Base-by-base conservation (phyloP, 495 filamentous ascomycete genomes). In the Extremus antarcticus region DNA sequence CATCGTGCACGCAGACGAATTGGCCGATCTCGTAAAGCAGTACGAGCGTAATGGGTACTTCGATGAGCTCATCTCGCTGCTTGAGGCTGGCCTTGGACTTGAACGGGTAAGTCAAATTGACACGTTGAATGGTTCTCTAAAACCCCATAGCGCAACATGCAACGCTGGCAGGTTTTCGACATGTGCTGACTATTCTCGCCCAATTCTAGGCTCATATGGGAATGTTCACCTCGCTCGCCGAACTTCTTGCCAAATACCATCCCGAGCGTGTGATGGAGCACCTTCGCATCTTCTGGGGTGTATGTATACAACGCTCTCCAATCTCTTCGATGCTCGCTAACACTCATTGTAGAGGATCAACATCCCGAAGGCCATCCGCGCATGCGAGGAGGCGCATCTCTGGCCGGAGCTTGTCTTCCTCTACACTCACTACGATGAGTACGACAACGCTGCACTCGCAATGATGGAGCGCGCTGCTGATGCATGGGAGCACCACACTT, bases 391-490 rank as follows among this genome's bases (percentile, higher is more conserved):
- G 53, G 90, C 91, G 43, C 90, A 91, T 67, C 77, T 97, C 21
- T 99, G 94, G 94, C 92, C 92, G 10, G 94, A 97, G 72, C 74
- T 99, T 55, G 88, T 99, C 58, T 99, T 99, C 85, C 76, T 96
- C 61, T 99, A 99, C 75, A 90, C 87, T 73, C 94, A 99, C 73
- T 97, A 97, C 66, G 94, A 99, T 61, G 94, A 99, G 68, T 97
- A 87, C 75, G 94, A 99, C 73, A 99, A 99, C 67, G 92, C 94
- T 23, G 92, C 92, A 21, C 78, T 99, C 54, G 90, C 94, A 32
- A 96, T 99, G 79, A 99, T 99, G 89, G 94, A 99, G 78, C 88
- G 92, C 62, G 87, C 94, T 35, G 85, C 94, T 50, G 91, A 97
- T 72, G 87, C 94, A 2, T 99, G 94, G 94, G 94, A 99, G 71